Conservation (phyloP, 345 rosid species). For the Lumnitzera littorea region DNA sequence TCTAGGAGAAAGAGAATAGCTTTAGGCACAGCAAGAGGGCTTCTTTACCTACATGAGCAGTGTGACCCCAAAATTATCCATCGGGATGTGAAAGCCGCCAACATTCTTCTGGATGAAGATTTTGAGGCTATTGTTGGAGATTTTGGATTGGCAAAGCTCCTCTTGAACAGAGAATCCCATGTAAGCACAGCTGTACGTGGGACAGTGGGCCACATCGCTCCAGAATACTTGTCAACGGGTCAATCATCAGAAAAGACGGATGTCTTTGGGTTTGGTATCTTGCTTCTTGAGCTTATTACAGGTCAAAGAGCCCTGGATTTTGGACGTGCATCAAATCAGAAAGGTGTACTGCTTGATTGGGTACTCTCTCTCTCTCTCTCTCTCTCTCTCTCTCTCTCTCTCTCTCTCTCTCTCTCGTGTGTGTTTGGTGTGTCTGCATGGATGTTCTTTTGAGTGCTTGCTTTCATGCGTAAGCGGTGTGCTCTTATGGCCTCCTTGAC, state of each 20-base stretch:
- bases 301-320: slow-evolving; percentile 83
- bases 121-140: slow-evolving; percentile 92
- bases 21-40: slow-evolving; percentile 77
- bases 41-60: slow-evolving; percentile 80
- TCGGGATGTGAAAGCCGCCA: slow-evolving; percentile 89
- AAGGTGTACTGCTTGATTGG: slow-evolving; percentile 91
- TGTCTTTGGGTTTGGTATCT: slow-evolving; percentile 86
- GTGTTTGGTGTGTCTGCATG: neutral
- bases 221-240: slow-evolving; percentile 81
- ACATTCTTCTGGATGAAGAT: slow-evolving; percentile 72
- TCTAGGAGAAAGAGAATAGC: slow-evolving; percentile 69
- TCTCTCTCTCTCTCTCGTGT: neutral
- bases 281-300: slow-evolving; percentile 80
- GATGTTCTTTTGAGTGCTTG: neutral
- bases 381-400: slow-evolving; percentile 6
- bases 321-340: slow-evolving; percentile 72
- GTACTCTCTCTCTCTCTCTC: slow-evolving; percentile 28
- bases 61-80: slow-evolving; percentile 88
- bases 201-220: slow-evolving; percentile 82
- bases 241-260: slow-evolving; percentile 86
- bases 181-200: slow-evolving; percentile 91
- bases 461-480: neutral
- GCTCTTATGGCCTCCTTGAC: too few species aligned
- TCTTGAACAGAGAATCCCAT: slow-evolving; percentile 82
- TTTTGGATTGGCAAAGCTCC: slow-evolving; percentile 87